A percentile compares a stretch with the other conserved stretches of the same genome.
phyloP scores from a whole-genome alignment of 192 early-diverging fungal species.

The Gigaspora rosea region DNA sequence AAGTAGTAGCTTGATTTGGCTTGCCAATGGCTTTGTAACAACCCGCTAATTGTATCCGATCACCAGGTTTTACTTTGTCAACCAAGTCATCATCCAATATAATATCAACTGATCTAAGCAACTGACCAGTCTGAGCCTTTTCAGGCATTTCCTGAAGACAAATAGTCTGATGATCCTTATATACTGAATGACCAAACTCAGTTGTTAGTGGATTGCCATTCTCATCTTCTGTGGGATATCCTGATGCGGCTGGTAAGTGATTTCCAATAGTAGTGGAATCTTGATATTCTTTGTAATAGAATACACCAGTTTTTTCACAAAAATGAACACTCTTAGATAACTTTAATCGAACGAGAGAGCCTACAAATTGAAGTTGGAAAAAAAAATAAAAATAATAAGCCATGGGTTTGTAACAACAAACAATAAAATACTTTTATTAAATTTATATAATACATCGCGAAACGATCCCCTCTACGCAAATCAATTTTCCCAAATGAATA shows the following conservation, averaged over 20 bases:
- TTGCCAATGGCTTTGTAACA: conserved; percentile 89
- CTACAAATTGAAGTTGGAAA: conserved; percentile 41
- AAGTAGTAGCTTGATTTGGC: conserved; percentile 67
- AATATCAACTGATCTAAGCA: conserved; percentile 92
- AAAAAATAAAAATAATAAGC: not conserved
- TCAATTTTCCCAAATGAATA: conserved; percentile 76
- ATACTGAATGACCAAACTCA: conserved; percentile 88
- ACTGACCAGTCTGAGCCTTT: conserved; percentile 89
- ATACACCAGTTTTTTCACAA: conserved; percentile 78
- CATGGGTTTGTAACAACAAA: not conserved
- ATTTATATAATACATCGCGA: conserved; percentile 76
- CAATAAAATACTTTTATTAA: not conserved
- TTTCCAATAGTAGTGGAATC: conserved; percentile 83
- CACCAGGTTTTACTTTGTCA: conserved; percentile 94
- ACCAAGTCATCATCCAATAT: conserved; percentile 96
- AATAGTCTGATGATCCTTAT: conserved; percentile 91
- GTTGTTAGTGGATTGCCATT: conserved; percentile 89
- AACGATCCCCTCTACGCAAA: conserved; percentile 97
- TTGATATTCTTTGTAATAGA: conserved; percentile 81
- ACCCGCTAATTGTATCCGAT: conserved; percentile 92
- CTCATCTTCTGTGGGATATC: conserved; percentile 95
- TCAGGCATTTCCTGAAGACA: conserved; percentile 99
- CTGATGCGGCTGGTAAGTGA: conserved; percentile 68
- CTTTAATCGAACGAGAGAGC: conserved; percentile 95
- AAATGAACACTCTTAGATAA: conserved; percentile 91